Percentiles rank a stretch among this genome's conserved stretches.
These are phyloP conservation scores for Pachyrhizus erosus DNA, from an alignment of 306 rosid species.

Conservation along the genomic window DNA sequence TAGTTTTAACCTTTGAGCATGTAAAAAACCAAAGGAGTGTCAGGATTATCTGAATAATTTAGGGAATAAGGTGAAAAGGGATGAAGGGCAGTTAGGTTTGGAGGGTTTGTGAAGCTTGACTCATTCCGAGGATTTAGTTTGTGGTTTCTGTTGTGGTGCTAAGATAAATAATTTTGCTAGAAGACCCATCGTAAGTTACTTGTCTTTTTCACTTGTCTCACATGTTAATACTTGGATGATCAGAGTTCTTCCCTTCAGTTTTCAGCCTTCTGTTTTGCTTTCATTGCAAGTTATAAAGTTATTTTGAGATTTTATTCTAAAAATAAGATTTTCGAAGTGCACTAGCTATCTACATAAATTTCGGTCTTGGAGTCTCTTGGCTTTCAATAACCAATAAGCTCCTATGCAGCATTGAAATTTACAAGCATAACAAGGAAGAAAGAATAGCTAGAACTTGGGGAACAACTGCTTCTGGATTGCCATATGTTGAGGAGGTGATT, in stretches of 20 bases:
- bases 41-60: background rate
- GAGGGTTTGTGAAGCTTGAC: constrained; percentile 4
- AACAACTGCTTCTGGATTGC: constrained; percentile 87
- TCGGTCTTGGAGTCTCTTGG: constrained; percentile 1
- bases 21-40: background rate
- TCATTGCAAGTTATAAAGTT: background rate
- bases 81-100: constrained; percentile 9
- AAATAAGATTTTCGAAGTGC: constrained; percentile 28
- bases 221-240: constrained; percentile 9
- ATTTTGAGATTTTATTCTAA: background rate
- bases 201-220: background rate
- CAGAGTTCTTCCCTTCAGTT: constrained; percentile 22
- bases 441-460: constrained; percentile 99
- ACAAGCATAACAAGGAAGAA: constrained; percentile 97
- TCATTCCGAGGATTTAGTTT: background rate
- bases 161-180: constrained; percentile 8
- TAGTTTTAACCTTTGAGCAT: background rate
- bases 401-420: constrained; percentile 76
- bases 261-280: constrained; percentile 25
- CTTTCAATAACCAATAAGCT: constrained; percentile 21
- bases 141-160: background rate
- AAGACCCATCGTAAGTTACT: background rate
- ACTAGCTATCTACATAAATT: background rate
- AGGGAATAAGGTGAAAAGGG: constrained; percentile 7
- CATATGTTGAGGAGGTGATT: constrained; percentile 85